A percentile compares a stretch with the other conserved stretches of the same genome.
Conservation (phyloP, 345 rosid genomes). For the Schrenkiella parvula region DNA sequence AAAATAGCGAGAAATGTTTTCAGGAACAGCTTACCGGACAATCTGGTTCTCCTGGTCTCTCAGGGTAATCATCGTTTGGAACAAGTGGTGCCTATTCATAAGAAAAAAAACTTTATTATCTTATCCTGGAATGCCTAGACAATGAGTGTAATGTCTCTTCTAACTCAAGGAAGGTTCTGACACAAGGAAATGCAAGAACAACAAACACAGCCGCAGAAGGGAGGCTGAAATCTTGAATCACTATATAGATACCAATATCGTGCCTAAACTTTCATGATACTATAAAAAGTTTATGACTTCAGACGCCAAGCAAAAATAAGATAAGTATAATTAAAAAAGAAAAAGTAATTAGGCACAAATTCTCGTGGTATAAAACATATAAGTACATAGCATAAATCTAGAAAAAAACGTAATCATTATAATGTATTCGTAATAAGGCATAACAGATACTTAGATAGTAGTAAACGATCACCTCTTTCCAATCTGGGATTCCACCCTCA, state of each 20-base stretch:
- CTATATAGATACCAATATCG: constrained; percentile 8
- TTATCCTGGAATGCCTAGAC: constrained; percentile 16
- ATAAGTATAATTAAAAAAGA: not conserved
- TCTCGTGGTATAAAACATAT: constrained; percentile 1
- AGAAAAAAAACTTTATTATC: constrained; percentile 5
- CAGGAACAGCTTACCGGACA: constrained; percentile 71
- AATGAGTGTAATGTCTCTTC: constrained; percentile 2
- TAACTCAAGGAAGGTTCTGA: constrained; percentile 16
- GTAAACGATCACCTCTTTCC: constrained; percentile 99
- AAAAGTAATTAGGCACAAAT: not conserved
- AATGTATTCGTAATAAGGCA: constrained; percentile 19
- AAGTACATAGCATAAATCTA: constrained; percentile 17
- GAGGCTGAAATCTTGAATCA: constrained; percentile 1
- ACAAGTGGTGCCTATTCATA: constrained; percentile 59
- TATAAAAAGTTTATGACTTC: not conserved
- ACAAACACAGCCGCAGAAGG: constrained; percentile 4
- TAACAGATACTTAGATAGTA: constrained; percentile 41
- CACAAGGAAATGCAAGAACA: constrained; percentile 10
- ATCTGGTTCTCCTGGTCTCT: constrained; percentile 87
- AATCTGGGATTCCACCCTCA: constrained; percentile 99
- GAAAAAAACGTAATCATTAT: not conserved
- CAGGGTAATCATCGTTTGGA: constrained; percentile 59
- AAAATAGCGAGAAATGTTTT: constrained; percentile 3
- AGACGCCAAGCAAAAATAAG: constrained; percentile 22
- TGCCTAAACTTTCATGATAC: not conserved